Evolutionary conservation across 2,329 filamentous ascomycete genomes (phyloP).

Genomic region (Xylogone sp.): DNA sequence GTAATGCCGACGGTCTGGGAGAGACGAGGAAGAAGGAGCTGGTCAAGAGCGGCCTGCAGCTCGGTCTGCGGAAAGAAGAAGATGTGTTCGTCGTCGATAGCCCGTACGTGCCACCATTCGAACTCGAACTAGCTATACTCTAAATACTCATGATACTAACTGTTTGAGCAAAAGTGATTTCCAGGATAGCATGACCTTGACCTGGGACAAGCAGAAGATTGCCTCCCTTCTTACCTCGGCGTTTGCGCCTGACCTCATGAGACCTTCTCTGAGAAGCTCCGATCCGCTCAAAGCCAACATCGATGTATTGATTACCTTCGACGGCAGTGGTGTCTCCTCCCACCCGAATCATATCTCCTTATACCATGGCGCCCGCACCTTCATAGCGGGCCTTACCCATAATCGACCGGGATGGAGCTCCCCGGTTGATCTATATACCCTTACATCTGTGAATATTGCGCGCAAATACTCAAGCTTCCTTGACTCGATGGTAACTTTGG

Average conservation of each 20-base stretch:
- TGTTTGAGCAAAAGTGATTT: conserved; percentile 54
- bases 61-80: conserved; percentile 71
- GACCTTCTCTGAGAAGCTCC: conserved; percentile 22
- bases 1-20: conserved; percentile 84
- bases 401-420: conserved; percentile 61
- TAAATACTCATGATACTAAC: conserved; percentile 6
- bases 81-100: conserved; percentile 86
- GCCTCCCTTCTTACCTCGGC: conserved; percentile 65
- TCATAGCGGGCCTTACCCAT: conserved; percentile 63
- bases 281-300: conserved; percentile 40
- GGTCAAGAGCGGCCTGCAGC: conserved; percentile 68
- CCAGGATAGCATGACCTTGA: conserved; percentile 80
- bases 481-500: conserved; percentile 70
- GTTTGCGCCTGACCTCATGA: conserved; percentile 64
- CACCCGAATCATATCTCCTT: conserved; percentile 94
- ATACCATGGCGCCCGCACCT: conserved; percentile 74
- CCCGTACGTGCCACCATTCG: conserved; percentile 56
- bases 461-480: conserved; percentile 81
- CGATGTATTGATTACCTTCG: conserved; percentile 77
- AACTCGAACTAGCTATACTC: too few relatives aligned
- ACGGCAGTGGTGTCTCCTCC: conserved; percentile 72
- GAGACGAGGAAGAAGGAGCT: conserved; percentile 80
- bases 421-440: conserved; percentile 81
- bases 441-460: conserved; percentile 66
- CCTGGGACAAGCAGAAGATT: conserved; percentile 71